Evolutionary conservation across 2,329 filamentous ascomycete species (phyloP).

Genomic region (Emmonsiellopsis sp.): DNA sequence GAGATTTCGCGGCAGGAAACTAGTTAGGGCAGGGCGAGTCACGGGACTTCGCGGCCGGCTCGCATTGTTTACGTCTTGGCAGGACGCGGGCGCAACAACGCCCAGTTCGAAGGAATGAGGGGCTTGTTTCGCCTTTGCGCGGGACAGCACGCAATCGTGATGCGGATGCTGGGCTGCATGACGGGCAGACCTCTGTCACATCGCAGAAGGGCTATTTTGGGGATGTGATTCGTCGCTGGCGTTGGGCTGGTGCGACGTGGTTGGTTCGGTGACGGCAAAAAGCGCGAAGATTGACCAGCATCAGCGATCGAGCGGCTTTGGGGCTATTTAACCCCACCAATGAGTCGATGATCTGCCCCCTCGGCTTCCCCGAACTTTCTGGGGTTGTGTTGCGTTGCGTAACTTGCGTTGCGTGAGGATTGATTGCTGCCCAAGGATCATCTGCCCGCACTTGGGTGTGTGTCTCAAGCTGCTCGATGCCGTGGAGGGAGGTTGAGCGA

Average conservation of each 20-base stretch:
- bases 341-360: not conserved
- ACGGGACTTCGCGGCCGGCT: constrained; percentile 8
- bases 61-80: constrained; percentile 13
- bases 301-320: not conserved
- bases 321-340: not conserved
- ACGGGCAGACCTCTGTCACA: not conserved
- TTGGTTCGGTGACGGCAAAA: not conserved
- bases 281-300: not conserved
- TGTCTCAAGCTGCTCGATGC: too few relatives aligned
- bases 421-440: too few relatives aligned
- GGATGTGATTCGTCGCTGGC: not conserved
- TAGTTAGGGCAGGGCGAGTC: not conserved
- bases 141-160: not conserved
- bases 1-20: too few relatives aligned
- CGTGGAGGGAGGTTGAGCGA: not conserved
- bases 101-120: not conserved
- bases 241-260: constrained; percentile 1
- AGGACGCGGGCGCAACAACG: constrained; percentile 4
- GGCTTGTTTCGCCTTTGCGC: not conserved
- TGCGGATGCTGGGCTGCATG: not conserved
- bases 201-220: not conserved
- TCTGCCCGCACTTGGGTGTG: too few relatives aligned
- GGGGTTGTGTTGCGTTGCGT: not conserved
- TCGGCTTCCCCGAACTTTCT: not conserved
- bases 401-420: not conserved